Evolutionary conservation across 2,329 filamentous ascomycete genomes (phyloP).

Genomic region (Trichoderma breve): DNA sequence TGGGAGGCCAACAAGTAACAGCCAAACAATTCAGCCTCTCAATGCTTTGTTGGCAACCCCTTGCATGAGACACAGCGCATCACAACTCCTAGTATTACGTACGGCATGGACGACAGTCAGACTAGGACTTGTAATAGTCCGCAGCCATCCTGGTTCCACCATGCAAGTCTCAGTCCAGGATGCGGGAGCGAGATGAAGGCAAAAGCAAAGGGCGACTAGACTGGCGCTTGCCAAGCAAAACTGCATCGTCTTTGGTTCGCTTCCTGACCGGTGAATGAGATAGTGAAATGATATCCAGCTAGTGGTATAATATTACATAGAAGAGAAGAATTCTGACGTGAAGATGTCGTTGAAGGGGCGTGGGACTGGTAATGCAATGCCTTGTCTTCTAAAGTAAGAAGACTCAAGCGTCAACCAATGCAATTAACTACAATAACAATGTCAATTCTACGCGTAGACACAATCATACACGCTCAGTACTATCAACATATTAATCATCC

Average conservation of each 20-base stretch:
- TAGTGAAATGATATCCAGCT: background rate
- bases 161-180: slow-evolving; percentile 6
- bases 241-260: background rate
- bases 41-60: background rate
- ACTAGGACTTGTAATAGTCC: background rate
- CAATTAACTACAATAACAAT: background rate
- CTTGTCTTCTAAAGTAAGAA: background rate
- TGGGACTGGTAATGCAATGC: background rate
- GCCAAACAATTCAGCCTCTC: background rate
- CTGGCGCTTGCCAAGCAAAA: background rate
- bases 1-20: background rate
- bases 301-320: background rate
- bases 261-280: background rate
- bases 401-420: background rate
- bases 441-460: background rate
- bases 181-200: slow-evolving; percentile 8
- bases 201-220: background rate
- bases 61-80: background rate
- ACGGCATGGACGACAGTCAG: background rate
- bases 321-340: background rate
- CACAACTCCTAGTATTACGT: background rate
- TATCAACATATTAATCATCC: too few species aligned
- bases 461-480: background rate
- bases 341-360: background rate
- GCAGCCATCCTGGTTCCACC: slow-evolving; percentile 1